Evolutionary conservation across 257 asterid species (phyloP).

Genomic region (Solanum medicagineum): DNA sequence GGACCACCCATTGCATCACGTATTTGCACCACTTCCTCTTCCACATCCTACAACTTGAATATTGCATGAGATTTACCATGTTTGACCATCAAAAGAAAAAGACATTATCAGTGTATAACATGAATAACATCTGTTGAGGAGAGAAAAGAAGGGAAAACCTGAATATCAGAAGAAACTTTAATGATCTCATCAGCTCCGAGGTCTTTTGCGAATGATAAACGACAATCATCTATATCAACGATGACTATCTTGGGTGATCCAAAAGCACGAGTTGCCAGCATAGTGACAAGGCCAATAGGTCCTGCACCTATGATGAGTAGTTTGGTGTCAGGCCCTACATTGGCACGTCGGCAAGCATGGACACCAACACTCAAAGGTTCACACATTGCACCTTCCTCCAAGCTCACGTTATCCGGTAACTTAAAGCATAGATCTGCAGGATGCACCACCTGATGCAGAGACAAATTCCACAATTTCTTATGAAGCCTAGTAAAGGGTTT

Average conservation of each 20-base stretch:
- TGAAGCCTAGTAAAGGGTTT: neutral
- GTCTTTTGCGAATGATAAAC: constrained; percentile 60
- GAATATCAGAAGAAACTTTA: constrained; percentile 44
- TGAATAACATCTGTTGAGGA: neutral
- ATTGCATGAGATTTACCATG: neutral
- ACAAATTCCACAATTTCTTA: neutral
- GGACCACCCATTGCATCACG: constrained; percentile 52
- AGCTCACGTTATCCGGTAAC: constrained; percentile 63
- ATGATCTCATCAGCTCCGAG: constrained; percentile 62
- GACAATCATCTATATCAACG: constrained; percentile 62
- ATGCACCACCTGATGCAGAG: constrained; percentile 26
- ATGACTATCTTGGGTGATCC: constrained; percentile 67
- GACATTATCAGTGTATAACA: neutral
- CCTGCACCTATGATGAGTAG: constrained; percentile 88
- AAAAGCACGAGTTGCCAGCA: constrained; percentile 81
- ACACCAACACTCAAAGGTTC: constrained; percentile 88
- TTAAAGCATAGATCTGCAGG: constrained; percentile 80
- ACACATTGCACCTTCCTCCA: constrained; percentile 93
- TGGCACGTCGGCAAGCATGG: constrained; percentile 78
- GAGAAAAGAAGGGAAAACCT: constrained; percentile 17
- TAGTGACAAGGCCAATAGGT: constrained; percentile 66
- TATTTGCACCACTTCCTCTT: constrained; percentile 44
- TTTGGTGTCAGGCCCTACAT: constrained; percentile 63
- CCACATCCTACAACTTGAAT: constrained; percentile 34
- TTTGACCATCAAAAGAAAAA: neutral